Percentiles rank a stretch among this genome's conserved stretches.
Conservation (phyloP, 2,329 filamentous ascomycete genomes). For the Tolypocladium ovalisporum region DNA sequence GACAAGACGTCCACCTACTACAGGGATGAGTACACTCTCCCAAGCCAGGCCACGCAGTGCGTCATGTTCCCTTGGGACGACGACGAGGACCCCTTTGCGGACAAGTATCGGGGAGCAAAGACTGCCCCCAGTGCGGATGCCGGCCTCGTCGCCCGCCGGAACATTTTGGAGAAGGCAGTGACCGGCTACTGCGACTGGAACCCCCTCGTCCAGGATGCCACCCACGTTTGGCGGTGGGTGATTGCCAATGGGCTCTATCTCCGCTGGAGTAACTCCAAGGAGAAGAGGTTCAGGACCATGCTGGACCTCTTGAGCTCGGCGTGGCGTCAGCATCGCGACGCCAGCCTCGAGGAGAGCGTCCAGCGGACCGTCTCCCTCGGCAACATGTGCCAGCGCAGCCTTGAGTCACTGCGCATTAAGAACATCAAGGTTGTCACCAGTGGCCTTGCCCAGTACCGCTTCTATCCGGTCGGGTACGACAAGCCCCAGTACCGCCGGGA, state of each 20-base stretch:
- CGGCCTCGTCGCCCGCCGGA: too few species aligned
- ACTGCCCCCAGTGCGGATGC: background rate
- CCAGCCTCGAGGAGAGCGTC: background rate
- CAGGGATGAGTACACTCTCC: background rate
- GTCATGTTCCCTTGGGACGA: background rate
- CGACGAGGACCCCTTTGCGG: background rate
- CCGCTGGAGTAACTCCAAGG: background rate
- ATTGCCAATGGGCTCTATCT: background rate
- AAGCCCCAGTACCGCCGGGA: background rate
- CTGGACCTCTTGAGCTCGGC: background rate
- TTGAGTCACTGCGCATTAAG: background rate
- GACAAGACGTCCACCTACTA: background rate
- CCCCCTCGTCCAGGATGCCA: background rate
- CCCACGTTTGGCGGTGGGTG: slow-evolving; percentile 2
- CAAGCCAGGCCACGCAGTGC: too few species aligned
- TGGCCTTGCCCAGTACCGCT: background rate
- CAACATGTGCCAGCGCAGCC: background rate
- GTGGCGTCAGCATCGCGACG: background rate
- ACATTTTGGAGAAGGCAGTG: background rate
- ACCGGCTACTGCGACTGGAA: slow-evolving; percentile 1
- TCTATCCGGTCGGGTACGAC: background rate
- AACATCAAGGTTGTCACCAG: background rate
- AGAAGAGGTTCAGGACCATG: background rate
- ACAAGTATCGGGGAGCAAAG: background rate
- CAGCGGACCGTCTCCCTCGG: background rate